Evolutionary conservation across 2,329 filamentous ascomycete genomes (phyloP).

Genomic region (Penicillium sp.): DNA sequence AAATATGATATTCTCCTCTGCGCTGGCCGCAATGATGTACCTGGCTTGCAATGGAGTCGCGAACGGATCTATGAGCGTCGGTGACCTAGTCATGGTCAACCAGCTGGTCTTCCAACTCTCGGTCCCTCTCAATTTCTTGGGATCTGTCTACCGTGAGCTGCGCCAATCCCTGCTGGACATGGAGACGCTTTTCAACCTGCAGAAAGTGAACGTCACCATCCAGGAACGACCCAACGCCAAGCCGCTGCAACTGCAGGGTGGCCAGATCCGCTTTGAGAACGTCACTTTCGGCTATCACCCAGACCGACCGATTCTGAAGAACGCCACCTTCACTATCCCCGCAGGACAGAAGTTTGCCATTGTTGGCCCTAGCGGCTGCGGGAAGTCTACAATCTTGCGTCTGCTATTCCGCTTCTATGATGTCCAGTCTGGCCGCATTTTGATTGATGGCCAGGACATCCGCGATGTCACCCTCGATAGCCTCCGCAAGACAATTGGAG

Average conservation of each 20-base stretch:
- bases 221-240: constrained; percentile 67
- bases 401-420: constrained; percentile 94
- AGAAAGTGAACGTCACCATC: constrained; percentile 88
- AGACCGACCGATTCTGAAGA: constrained; percentile 75
- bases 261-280: constrained; percentile 88
- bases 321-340: constrained; percentile 79
- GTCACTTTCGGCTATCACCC: constrained; percentile 87
- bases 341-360: constrained; percentile 93
- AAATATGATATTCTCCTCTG: constrained; percentile 91
- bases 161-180: constrained; percentile 92
- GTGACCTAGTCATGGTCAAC: constrained; percentile 97
- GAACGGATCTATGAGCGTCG: constrained; percentile 70
- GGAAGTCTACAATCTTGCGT: constrained; percentile 85
- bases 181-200: constrained; percentile 94
- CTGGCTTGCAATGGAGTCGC: constrained; percentile 85
- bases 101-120: constrained; percentile 97
- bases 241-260: constrained; percentile 65
- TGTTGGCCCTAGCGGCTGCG: constrained; percentile 89
- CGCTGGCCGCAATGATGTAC: constrained; percentile 96
- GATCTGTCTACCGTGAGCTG: constrained; percentile 93
- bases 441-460: constrained; percentile 89
- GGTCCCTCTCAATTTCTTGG: constrained; percentile 91
- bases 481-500: constrained; percentile 74
- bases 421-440: constrained; percentile 70
- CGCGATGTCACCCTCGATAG: constrained; percentile 73